Evolutionary conservation across 176 grass and related monocot species (phyloP).

Genomic region (Avena insularis): DNA sequence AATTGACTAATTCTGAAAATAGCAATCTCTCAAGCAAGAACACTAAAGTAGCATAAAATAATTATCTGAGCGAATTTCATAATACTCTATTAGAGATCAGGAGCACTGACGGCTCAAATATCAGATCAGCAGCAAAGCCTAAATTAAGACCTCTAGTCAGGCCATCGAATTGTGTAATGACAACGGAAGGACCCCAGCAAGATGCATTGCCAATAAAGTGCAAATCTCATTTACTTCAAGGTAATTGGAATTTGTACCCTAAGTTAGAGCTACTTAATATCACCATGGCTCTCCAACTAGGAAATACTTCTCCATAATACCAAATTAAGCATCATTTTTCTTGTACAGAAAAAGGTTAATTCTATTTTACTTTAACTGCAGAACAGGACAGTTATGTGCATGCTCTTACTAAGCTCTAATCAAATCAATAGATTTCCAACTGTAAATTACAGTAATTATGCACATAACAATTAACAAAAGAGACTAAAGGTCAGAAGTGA

Average conservation of each 20-base stretch:
- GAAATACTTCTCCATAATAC: conserved; percentile 1
- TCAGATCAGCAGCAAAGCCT: background rate
- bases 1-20: background rate
- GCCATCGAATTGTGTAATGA: conserved; percentile 3
- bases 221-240: background rate
- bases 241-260: background rate
- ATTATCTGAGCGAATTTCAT: background rate
- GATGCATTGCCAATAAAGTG: background rate
- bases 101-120: conserved; percentile 1
- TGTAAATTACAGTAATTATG: background rate
- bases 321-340: background rate
- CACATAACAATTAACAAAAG: background rate
- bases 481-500: background rate
- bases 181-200: background rate
- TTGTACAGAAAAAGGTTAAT: background rate
- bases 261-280: background rate
- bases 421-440: background rate
- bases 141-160: background rate
- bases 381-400: background rate
- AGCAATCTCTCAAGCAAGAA: background rate
- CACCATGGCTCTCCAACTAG: background rate
- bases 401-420: conserved; percentile 5
- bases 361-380: background rate
- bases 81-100: background rate
- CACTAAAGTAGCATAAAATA: background rate